Evolutionary conservation across 257 asterid genomes (phyloP).

Genomic region (Echium plantagineum): DNA sequence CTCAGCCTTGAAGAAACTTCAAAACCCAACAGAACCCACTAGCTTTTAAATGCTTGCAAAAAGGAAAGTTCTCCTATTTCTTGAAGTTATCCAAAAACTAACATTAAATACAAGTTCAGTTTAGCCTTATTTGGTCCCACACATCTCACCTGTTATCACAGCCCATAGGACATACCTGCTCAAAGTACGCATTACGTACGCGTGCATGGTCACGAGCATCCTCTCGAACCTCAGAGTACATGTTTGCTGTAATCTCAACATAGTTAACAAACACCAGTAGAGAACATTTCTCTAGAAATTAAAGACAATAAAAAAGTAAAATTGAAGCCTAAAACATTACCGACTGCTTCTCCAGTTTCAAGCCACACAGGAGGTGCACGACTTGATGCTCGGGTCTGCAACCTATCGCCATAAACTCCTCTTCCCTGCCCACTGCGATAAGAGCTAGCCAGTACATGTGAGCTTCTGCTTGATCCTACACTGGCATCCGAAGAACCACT

Average conservation of each 20-base stretch:
- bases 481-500: slow-evolving; percentile 42
- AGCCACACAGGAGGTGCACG: slow-evolving; percentile 61
- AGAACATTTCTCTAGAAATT: slow-evolving; percentile 11
- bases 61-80: neutral
- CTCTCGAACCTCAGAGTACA: slow-evolving; percentile 93
- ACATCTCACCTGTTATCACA: neutral
- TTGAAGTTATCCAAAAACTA: neutral
- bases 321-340: slow-evolving; percentile 41
- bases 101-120: neutral
- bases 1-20: neutral
- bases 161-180: slow-evolving; percentile 56
- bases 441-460: slow-evolving; percentile 48
- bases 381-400: slow-evolving; percentile 52
- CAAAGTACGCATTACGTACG: slow-evolving; percentile 82
- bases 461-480: slow-evolving; percentile 77
- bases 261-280: slow-evolving; percentile 25
- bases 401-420: slow-evolving; percentile 37
- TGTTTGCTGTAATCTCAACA: slow-evolving; percentile 69
- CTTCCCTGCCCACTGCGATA: slow-evolving; percentile 45
- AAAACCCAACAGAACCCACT: neutral
- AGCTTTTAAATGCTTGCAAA: neutral
- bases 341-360: slow-evolving; percentile 71
- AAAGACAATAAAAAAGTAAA: slow-evolving; percentile 14
- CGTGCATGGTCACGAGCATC: slow-evolving; percentile 99
- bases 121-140: neutral